Evolutionary conservation across 176 grass and related monocot genomes (phyloP), one percentile per base, ranked within the genome.

Genomic region (Dendrocalamus sinicus): DNA sequence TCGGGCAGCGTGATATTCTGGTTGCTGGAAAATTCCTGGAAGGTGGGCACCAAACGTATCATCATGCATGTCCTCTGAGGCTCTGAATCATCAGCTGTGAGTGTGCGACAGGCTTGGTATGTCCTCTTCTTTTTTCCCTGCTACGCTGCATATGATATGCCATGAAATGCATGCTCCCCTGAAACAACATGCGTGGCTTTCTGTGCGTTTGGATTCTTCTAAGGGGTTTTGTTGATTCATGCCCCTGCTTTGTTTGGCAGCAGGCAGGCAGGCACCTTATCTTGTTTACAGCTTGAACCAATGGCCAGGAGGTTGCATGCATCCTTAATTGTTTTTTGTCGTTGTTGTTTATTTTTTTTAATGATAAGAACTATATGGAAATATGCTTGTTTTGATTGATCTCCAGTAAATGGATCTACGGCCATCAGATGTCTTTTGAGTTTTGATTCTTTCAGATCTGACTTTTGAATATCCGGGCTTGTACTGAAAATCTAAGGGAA

Each of bases 151-250:
- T 59, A 67, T 70, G 51, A 47, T 82, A 62, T 87, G 85, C 37
- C 71, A 70, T 59, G 83, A 80, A 73, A 28, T 86, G n/a, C 63
- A 9, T 17, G 83, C 66, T 65, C 83, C 64, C 79, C 68, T 73
- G 72, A 43, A 32, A 72, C 64, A 82, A 16, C 83, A 53, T 39
- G 78, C 83, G 73, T 90, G 84, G 84, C 72, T 90, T 90, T 90
- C 83, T 58, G 78, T 72, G 83, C 72, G 35, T 46, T 82, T 86
- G 83, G 83, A 71, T 77, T 77, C 84, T 90, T 81, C 83, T 9
- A 22, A 39, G 9, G 53, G 24, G n/a, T 12, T 70, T 22, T 71
- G 52, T 23, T 53, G 64, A 44, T 85, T 47, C 70, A 19, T 86
- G 54, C 65, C 71, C 20, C 58, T 64, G 72, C 45, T 81, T 81